Conservation (phyloP, 2,329 filamentous ascomycete genomes). For the Pestalotiopsis sp. region DNA sequence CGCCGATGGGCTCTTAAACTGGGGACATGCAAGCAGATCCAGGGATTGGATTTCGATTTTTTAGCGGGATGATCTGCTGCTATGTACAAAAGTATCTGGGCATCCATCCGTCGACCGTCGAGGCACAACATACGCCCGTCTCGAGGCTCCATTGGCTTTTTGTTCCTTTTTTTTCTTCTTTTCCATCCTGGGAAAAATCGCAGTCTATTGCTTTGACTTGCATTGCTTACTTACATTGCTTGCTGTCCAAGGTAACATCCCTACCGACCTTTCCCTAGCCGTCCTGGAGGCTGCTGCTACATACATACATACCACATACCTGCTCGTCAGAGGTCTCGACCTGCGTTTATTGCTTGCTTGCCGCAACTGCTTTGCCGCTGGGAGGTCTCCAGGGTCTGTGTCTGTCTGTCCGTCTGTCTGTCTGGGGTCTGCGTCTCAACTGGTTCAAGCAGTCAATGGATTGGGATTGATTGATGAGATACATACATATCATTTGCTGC, state of each 20-base stretch:
- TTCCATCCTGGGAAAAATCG: conserved; percentile 1
- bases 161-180: neutral
- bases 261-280: conserved; percentile 1
- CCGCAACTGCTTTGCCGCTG: neutral
- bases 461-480: neutral
- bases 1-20: conserved; percentile 20
- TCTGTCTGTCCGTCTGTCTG: neutral
- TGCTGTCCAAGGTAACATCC: no score
- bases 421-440: neutral
- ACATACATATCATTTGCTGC: neutral
- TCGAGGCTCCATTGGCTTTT: conserved; percentile 1
- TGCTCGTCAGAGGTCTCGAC: no score
- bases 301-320: neutral
- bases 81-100: conserved; percentile 33
- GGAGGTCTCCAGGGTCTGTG: neutral
- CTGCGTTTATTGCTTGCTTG: no score
- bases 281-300: conserved; percentile 11
- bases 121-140: conserved; percentile 16
- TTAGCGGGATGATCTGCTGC: conserved; percentile 28
- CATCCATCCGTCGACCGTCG: conserved; percentile 22
- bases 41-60: conserved; percentile 15
- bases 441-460: neutral
- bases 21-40: neutral
- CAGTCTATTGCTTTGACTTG: conserved; percentile 15
- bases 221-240: neutral